phyloP scores from a whole-genome alignment of 768 basidiomycete species.

The Mycena epipterygia region DNA sequence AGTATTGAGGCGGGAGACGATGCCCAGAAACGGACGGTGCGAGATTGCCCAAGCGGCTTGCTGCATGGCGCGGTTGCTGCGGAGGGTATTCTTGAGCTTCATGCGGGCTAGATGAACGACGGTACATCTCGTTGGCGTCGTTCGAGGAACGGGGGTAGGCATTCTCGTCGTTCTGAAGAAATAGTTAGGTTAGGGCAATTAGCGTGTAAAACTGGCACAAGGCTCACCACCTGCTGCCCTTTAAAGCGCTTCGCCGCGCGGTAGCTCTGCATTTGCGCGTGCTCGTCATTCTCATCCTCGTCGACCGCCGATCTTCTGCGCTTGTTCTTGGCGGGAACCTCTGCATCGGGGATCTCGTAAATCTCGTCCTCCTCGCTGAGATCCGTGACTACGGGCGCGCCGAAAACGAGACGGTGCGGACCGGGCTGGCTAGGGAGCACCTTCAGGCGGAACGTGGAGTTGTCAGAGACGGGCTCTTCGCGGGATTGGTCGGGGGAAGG shows the following conservation, averaged over 20 bases:
- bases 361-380: slow-evolving; percentile 21
- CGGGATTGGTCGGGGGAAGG: not conserved
- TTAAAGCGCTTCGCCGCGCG: slow-evolving; percentile 25
- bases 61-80: slow-evolving; percentile 5
- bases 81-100: slow-evolving; percentile 18
- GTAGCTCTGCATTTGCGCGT: slow-evolving; percentile 7
- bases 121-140: slow-evolving; percentile 22
- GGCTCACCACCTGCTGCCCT: slow-evolving; percentile 1
- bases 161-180: slow-evolving; percentile 12
- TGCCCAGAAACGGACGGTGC: not conserved
- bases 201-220: too few relatives aligned
- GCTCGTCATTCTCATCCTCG: slow-evolving; percentile 20
- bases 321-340: slow-evolving; percentile 3
- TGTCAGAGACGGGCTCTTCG: not conserved
- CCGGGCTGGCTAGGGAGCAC: slow-evolving; percentile 24
- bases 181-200: too few relatives aligned
- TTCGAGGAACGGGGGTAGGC: not conserved
- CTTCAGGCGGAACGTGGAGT: slow-evolving; percentile 1
- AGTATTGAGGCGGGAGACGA: slow-evolving; percentile 1
- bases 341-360: slow-evolving; percentile 13
- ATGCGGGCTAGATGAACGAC: slow-evolving; percentile 26
- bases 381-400: slow-evolving; percentile 1
- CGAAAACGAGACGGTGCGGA: slow-evolving; percentile 25
- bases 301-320: slow-evolving; percentile 28
- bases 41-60: not conserved